Conservation (phyloP, 768 basidiomycete species). For the Infundibulicybe gibba region DNA sequence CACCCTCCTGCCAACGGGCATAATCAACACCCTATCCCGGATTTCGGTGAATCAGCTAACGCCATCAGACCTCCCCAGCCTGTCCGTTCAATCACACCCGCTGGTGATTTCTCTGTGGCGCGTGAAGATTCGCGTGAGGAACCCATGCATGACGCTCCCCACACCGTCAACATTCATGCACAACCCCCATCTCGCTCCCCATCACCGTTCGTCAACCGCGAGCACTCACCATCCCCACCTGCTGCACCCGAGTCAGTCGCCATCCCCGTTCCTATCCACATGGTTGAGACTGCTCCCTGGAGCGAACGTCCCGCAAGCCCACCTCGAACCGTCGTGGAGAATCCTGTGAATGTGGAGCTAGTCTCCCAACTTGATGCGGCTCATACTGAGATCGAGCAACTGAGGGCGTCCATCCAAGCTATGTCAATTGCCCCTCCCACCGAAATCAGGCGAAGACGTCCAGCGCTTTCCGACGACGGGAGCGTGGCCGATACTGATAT, state of each 20-base stretch:
- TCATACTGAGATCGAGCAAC: slow-evolving; percentile 44
- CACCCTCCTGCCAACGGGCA: slow-evolving; percentile 39
- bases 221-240: slow-evolving; percentile 14
- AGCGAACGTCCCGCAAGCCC: not conserved
- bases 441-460: slow-evolving; percentile 57
- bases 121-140: slow-evolving; percentile 52
- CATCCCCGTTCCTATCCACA: not conserved
- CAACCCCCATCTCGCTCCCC: not conserved
- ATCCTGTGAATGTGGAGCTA: slow-evolving; percentile 45
- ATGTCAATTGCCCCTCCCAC: slow-evolving; percentile 41
- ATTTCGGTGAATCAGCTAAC: slow-evolving; percentile 21
- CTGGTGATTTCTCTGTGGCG: slow-evolving; percentile 44
- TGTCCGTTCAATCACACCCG: slow-evolving; percentile 45
- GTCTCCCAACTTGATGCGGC: slow-evolving; percentile 59
- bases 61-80: slow-evolving; percentile 13
- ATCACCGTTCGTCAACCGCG: not conserved
- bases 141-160: not conserved
- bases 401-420: slow-evolving; percentile 49
- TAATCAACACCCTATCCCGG: slow-evolving; percentile 24
- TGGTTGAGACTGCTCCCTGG: not conserved
- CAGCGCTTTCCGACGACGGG: slow-evolving; percentile 52
- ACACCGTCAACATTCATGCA: not conserved
- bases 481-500: slow-evolving; percentile 59
- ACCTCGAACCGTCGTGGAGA: slow-evolving; percentile 9
- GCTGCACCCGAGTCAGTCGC: not conserved